Conservation (phyloP, 1,284 basidiomycete species). For the Trametes pubescens region DNA sequence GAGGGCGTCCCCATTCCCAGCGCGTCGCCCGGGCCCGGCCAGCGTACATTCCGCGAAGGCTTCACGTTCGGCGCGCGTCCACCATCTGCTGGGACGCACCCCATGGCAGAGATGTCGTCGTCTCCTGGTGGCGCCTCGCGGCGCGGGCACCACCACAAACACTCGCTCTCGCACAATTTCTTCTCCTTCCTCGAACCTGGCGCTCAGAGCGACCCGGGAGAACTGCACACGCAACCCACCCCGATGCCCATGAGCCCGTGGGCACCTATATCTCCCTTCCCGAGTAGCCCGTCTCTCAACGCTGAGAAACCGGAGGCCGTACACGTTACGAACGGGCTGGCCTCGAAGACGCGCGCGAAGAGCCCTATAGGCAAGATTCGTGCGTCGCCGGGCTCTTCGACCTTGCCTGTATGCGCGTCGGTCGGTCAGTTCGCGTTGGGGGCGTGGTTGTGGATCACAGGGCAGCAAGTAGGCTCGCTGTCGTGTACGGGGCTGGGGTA, state of each 20-base stretch:
- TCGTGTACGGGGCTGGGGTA: slow-evolving; percentile 93
- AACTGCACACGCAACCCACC: slow-evolving; percentile 59
- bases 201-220: slow-evolving; percentile 28
- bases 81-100: slow-evolving; percentile 39
- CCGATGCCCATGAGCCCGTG: slow-evolving; percentile 63
- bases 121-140: slow-evolving; percentile 52
- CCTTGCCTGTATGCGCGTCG: slow-evolving; percentile 42
- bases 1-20: slow-evolving; percentile 58
- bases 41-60: slow-evolving; percentile 56
- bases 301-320: slow-evolving; percentile 17
- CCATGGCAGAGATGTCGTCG: slow-evolving; percentile 37
- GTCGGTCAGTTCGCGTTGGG: slow-evolving; percentile 66
- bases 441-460: slow-evolving; percentile 87
- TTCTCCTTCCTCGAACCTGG: slow-evolving; percentile 64
- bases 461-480: slow-evolving; percentile 89
- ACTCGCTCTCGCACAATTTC: slow-evolving; percentile 93
- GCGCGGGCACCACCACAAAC: slow-evolving; percentile 90
- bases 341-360: slow-evolving; percentile 26
- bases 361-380: slow-evolving; percentile 36
- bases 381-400: slow-evolving; percentile 33
- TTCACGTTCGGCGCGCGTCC: slow-evolving; percentile 71
- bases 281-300: slow-evolving; percentile 31
- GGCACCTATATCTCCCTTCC: slow-evolving; percentile 54
- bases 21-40: slow-evolving; percentile 47
- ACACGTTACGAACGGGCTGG: slow-evolving; percentile 13